Evolutionary conservation across 2,329 filamentous ascomycete species (phyloP), one percentile per base, ranked within the genome.

Genomic region (Sphaerostilbella broomeana): DNA sequence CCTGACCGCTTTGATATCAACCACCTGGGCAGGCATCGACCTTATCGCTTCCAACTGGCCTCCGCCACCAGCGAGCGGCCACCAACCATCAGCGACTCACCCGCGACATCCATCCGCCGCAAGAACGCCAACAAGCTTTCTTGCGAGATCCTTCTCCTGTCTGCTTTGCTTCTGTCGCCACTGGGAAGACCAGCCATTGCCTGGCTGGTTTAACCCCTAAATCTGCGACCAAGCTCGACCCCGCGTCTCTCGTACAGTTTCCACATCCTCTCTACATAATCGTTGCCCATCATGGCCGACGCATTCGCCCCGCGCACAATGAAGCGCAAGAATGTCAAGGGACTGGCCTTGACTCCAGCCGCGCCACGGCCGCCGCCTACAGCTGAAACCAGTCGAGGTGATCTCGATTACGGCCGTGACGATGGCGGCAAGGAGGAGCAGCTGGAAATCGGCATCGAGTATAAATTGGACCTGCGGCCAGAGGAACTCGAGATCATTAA

Each of bases 291-390:
- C 59, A 82, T 82, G 79, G 72, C 73, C 53, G 77, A 81, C 55
- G 57, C 66, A 22, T 80, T 81, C 52, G 75, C 75, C 47, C 75
- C 75, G 65, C 77, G 77, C 65, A 94, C 92, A 46, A 84, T 98
- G 81, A 97, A 95, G 81, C 84, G 90, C 73, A 95, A 97, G 78
- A 98, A 98, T 62, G 84, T 94, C 64, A 97, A 97, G 70, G 90
- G 89, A 25, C 81, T 98, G 35, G 89, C 88, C 51, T 73, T 98
- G 58, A 89, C 79, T 55, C 81, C 86, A 35, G 80, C 84, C 17
- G 75, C 84, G 32, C 82, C 86, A 28, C 86, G 87, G 46, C 70
- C 77, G 35, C 68, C 79, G 39, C 77, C 81, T 38, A 81, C 86
- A 20, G 82, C 86, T 31, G 84, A 87, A 54, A 81, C 79, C 44